A percentile compares a stretch with the other conserved stretches of the same genome.
phyloP scores from a whole-genome alignment of 306 rosid genomes.

The Prunus padus region DNA sequence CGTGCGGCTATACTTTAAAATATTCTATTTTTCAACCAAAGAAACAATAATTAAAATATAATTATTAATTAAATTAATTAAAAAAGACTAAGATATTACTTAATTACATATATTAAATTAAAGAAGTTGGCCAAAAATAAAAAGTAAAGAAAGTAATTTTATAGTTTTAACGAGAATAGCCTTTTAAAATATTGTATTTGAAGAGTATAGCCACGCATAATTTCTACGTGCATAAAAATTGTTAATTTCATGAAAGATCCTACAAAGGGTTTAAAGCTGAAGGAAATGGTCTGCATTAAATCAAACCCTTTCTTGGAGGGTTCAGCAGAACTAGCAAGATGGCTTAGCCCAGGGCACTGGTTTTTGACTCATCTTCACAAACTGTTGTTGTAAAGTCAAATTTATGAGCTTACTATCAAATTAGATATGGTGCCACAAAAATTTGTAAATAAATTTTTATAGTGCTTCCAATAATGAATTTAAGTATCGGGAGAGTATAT shows the following conservation, averaged over 20 bases:
- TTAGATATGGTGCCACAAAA: neutral
- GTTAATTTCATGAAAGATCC: neutral
- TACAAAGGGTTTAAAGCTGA: neutral
- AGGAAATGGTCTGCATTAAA: neutral
- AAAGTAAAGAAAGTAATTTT: no score
- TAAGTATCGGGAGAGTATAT: neutral
- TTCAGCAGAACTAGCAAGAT: neutral
- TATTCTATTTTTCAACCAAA: no score
- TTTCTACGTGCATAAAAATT: neutral
- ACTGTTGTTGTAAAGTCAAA: neutral
- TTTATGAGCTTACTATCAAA: neutral
- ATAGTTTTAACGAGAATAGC: no score
- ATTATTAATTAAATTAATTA: no score
- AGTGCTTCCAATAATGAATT: neutral
- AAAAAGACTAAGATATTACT: no score
- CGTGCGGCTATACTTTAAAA: no score
- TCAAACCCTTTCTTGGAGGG: neutral
- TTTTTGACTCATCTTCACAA: neutral
- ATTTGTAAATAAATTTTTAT: neutral
- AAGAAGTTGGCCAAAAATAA: no score
- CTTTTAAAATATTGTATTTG: no score
- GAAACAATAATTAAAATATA: no score
- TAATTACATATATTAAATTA: no score
- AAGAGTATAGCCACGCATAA: no score
- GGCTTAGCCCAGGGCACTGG: slow-evolving; percentile 1